Base-by-base conservation (phyloP, 1,284 basidiomycete genomes). In the Puccinia novopanici region DNA sequence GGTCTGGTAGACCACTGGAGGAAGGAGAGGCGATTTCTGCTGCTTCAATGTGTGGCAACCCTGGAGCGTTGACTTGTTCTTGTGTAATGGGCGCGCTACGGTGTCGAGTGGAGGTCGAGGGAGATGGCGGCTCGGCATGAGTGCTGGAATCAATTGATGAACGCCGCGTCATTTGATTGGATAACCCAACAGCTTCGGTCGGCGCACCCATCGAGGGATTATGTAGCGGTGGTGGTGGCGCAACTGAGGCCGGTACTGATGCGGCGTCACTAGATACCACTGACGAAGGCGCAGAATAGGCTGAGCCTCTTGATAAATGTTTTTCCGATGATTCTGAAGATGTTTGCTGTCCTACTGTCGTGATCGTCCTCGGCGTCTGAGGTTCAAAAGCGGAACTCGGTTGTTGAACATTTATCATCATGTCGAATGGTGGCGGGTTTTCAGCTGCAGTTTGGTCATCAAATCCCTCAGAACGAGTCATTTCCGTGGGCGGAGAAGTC, bases 51-150 rank as follows among this genome's bases (percentile, higher is more conserved):
- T 80, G 78, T 17, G 78, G 78, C 8, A 80, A 48, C n/a, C 78
- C 78, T 10, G 78, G 78, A n/a, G 78, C 61, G 50, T 80, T 80
- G 12, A 80, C 78, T 55, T 80, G 78, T 63, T 80, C 78, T 73
- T 80, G 68, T 27, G 78, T 74, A 2, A 80, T 80, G 37, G 78
- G 78, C 27, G 78, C 71, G 65, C 78, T 80, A 13, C 70, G 70
- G 15, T 80, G 78, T 42, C 78, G 78, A 57, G 78, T 74, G 30
- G 78, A 80, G 24, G 78, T 80, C n/a, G 78, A 80, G 37, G 78
- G 78, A 54, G 78, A 80, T 24, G 78, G 78, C 30, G 78, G 78
- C 34, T 80, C 78, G n/a, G n/a, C n/a, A n/a, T n/a, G n/a, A n/a
- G n/a, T n/a, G n/a, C n/a, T n/a, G n/a, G n/a, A n/a, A n/a, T 73